phyloP scores from a whole-genome alignment of 768 basidiomycete species.

The Panaeolus papilionaceus region DNA sequence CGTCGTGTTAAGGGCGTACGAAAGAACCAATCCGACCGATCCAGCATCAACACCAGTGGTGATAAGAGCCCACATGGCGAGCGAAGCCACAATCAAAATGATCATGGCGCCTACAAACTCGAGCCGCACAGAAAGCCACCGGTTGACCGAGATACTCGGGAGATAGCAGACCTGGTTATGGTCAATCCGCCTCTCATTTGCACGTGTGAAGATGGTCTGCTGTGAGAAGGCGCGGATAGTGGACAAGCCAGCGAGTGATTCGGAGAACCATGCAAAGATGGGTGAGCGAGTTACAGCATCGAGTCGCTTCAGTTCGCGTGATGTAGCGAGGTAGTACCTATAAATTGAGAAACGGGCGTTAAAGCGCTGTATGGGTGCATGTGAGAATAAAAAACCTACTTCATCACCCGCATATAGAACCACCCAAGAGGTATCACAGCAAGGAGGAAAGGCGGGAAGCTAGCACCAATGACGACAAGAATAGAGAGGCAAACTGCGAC shows the following conservation, averaged over 20 bases:
- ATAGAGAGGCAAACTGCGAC: constrained; percentile 63
- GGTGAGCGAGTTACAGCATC: constrained; percentile 91
- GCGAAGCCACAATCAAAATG: constrained; percentile 71
- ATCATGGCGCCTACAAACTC: constrained; percentile 86
- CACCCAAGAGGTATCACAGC: constrained; percentile 77
- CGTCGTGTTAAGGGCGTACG: constrained; percentile 85
- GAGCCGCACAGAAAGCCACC: constrained; percentile 85
- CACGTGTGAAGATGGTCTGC: constrained; percentile 66
- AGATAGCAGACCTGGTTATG: constrained; percentile 84
- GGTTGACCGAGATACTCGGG: constrained; percentile 75
- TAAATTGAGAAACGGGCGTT: neutral
- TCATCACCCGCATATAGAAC: constrained; percentile 84
- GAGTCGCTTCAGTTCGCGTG: constrained; percentile 86
- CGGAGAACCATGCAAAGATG: constrained; percentile 90
- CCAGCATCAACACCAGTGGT: constrained; percentile 86
- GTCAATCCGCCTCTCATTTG: constrained; percentile 79
- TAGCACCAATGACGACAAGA: constrained; percentile 74
- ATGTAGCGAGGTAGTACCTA: constrained; percentile 89
- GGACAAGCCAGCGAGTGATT: constrained; percentile 74
- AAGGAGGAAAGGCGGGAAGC: constrained; percentile 84
- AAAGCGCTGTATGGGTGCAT: neutral
- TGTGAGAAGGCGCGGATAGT: constrained; percentile 86
- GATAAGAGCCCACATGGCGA: constrained; percentile 74
- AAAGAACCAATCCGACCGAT: constrained; percentile 84
- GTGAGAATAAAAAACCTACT: constrained; percentile 46